Percentiles rank a stretch among this genome's conserved stretches.
Evolutionary conservation across 257 asterid species (phyloP).

Genomic region (Hygrophila difformis): DNA sequence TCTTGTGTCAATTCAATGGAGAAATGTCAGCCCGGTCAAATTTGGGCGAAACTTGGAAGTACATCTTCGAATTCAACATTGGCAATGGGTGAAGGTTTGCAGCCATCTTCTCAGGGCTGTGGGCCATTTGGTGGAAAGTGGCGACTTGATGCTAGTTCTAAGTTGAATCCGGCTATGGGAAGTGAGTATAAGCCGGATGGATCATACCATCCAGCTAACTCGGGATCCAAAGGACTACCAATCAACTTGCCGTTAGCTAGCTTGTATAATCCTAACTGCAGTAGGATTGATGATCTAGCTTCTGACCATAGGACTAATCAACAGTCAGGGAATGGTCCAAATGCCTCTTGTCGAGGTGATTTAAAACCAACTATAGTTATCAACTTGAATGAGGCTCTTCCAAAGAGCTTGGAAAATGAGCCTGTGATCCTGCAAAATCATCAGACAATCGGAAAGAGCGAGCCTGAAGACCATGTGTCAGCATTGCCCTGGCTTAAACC

Average conservation of each 20-base stretch:
- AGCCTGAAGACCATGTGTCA: constrained; percentile 27
- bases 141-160: constrained; percentile 32
- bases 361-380: constrained; percentile 42
- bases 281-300: constrained; percentile 25
- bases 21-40: constrained; percentile 42
- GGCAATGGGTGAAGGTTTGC: constrained; percentile 27
- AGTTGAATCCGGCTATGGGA: constrained; percentile 23
- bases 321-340: constrained; percentile 23
- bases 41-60: constrained; percentile 54
- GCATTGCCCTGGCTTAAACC: constrained; percentile 71
- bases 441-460: constrained; percentile 24
- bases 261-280: constrained; percentile 29
- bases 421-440: constrained; percentile 28
- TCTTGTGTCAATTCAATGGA: constrained; percentile 26
- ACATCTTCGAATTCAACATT: constrained; percentile 35
- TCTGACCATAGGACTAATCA: constrained; percentile 23
- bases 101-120: constrained; percentile 29
- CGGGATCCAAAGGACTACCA: constrained; percentile 34
- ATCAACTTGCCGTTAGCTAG: constrained; percentile 24
- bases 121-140: constrained; percentile 37
- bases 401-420: constrained; percentile 29
- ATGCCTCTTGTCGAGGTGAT: constrained; percentile 21
- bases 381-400: no score
- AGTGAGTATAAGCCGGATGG: constrained; percentile 33
- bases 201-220: constrained; percentile 39